These are phyloP conservation scores for Leishmania aethiopica DNA, from an alignment of 208 protist species.

Conservation along the genomic window DNA sequence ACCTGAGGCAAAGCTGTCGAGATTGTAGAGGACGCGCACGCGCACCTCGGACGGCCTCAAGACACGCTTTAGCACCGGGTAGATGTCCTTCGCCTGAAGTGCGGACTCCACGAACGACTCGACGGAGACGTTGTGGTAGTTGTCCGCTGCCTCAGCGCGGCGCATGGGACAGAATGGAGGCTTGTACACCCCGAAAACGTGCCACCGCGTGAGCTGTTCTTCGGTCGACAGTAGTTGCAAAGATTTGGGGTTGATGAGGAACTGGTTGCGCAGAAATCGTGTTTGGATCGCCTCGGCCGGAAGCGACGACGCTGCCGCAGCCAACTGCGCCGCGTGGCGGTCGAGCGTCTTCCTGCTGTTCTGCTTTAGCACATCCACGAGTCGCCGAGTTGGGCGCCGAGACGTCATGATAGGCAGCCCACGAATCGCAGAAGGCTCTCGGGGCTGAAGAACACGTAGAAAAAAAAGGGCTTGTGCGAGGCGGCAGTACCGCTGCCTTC, in stretches of 20 bases:
- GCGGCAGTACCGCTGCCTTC: not conserved
- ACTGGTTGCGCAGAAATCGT: constrained; percentile 81
- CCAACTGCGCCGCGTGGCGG: constrained; percentile 63
- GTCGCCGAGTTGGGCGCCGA: constrained; percentile 45
- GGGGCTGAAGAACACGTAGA: no score
- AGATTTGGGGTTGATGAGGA: constrained; percentile 80
- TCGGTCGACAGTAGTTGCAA: constrained; percentile 48
- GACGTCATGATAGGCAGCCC: constrained; percentile 49
- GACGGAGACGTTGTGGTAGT: constrained; percentile 83
- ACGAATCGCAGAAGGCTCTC: not conserved
- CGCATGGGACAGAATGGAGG: constrained; percentile 91
- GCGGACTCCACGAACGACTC: constrained; percentile 80
- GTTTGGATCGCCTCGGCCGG: constrained; percentile 62
- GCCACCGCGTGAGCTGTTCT: constrained; percentile 44
- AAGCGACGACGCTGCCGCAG: constrained; percentile 45
- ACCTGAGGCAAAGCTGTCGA: constrained; percentile 67
- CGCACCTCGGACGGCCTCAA: constrained; percentile 36
- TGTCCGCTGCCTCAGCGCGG: constrained; percentile 49
- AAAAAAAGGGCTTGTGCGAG: not conserved
- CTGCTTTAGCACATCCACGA: constrained; percentile 77
- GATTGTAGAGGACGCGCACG: constrained; percentile 83
- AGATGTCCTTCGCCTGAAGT: constrained; percentile 56
- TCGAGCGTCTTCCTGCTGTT: constrained; percentile 65
- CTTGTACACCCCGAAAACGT: constrained; percentile 84
- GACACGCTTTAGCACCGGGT: constrained; percentile 38